phyloP scores from a whole-genome alignment of 2,329 filamentous ascomycete species.

The Malbranchea cinnamomea region DNA sequence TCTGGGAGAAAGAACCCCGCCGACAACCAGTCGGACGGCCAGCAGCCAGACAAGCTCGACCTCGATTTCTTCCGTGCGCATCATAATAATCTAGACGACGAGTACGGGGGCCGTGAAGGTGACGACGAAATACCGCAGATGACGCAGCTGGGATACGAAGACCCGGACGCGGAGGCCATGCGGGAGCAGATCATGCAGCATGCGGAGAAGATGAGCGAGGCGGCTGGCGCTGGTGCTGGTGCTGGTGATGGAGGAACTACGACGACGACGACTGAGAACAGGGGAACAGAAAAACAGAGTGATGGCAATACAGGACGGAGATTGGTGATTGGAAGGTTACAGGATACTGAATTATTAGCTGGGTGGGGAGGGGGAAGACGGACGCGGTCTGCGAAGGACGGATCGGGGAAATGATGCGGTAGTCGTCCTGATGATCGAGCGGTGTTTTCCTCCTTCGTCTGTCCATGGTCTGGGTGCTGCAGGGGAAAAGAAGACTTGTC shows the following conservation, averaged over 20 bases:
- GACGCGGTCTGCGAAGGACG: no score
- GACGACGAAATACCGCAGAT: conserved; percentile 25
- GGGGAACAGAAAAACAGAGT: background rate
- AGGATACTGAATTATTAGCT: conserved; percentile 19
- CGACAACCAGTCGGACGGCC: conserved; percentile 7
- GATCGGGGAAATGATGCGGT: no score
- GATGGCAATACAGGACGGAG: conserved; percentile 1
- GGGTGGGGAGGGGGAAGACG: conserved; percentile 22
- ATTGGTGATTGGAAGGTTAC: conserved; percentile 16
- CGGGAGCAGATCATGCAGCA: conserved; percentile 39
- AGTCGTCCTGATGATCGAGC: no score
- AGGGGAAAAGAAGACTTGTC: no score
- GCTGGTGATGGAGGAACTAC: conserved; percentile 3
- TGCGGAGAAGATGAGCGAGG: conserved; percentile 27
- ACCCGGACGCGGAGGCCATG: conserved; percentile 38
- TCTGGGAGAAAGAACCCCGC: conserved; percentile 19
- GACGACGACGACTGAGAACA: conserved; percentile 1
- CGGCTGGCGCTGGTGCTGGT: background rate
- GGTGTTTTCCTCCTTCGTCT: no score
- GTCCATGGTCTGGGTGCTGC: no score
- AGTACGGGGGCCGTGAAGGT: conserved; percentile 13
- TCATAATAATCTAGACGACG: conserved; percentile 12
- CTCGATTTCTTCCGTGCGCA: conserved; percentile 9
- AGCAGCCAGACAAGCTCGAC: conserved; percentile 7
- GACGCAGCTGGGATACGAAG: conserved; percentile 35